Evolutionary conservation across 306 rosid species (phyloP), one percentile per base, ranked within the genome.

Genomic region (Ziziphus jujuba): DNA sequence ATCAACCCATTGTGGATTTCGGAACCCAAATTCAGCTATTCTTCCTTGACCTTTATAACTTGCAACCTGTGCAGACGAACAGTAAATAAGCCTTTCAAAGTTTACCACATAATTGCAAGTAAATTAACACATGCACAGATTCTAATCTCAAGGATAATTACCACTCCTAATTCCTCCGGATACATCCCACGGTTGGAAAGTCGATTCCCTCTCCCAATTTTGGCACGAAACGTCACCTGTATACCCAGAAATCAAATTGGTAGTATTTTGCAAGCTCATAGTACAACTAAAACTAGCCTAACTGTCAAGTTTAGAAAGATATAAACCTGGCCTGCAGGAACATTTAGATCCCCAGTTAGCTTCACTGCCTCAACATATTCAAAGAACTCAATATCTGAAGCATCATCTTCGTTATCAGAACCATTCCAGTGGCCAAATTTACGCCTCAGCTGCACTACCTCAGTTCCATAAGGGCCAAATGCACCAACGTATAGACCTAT

Each of bases 111-210:
- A 31, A 21, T 13, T 40, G 7, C 7, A 12, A 21, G 13, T 25
- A 62, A 33, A 17, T 23, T 20, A 47, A 48, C 17, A 36, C 67
- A 70, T 49, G 60, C 25, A 22, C 14, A 65, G 10, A 1, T 6
- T 6, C 6, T 25, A 9, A 8, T 20, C 12, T 56, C 69, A 58
- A 54, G 64, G 45, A 65, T 12, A 65, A 73, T 83, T 95, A 95
- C 99, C 97, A 95, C 99, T 88, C 97, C 99, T 72, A 95, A 85
- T 80, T 95, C 99, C 58, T 95, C 97, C n/a, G 97, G 97, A 82
- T 87, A 95, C 91, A 95, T 72, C 75, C 92, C 96, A 31, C 82
- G 91, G 79, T 76, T 91, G 79, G 85, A 23, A 21, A 35, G 64
- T 50, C 89, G 89, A 31, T 71, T 95, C 74, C 81, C 95, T 69